phyloP scores from a whole-genome alignment of 2,329 filamentous ascomycete species.

The Xylaria sp. region DNA sequence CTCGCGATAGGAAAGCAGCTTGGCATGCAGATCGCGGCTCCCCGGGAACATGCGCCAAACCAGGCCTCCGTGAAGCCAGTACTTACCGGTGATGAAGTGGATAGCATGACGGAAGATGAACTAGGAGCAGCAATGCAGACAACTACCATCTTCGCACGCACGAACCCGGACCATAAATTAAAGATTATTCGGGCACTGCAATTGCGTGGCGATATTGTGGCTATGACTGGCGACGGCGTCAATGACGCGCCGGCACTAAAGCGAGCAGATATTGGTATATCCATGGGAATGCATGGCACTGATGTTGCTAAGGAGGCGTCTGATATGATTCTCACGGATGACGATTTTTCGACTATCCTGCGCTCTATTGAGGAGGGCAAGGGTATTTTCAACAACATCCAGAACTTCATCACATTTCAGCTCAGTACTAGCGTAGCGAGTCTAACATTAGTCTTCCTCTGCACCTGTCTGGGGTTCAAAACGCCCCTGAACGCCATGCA shows the following conservation, averaged over 20 bases:
- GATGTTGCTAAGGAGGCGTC: constrained; percentile 97
- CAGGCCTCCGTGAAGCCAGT: constrained; percentile 75
- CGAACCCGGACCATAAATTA: constrained; percentile 97
- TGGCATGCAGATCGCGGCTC: constrained; percentile 83
- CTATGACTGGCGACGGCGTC: constrained; percentile 98
- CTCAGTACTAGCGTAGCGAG: constrained; percentile 96
- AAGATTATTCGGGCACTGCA: constrained; percentile 95
- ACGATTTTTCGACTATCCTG: constrained; percentile 91
- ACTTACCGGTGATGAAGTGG: constrained; percentile 90
- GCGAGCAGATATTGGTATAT: constrained; percentile 96
- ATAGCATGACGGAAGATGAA: constrained; percentile 87
- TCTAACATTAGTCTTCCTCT: constrained; percentile 88
- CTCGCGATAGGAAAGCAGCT: constrained; percentile 93
- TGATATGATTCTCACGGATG: constrained; percentile 93
- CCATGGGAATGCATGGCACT: constrained; percentile 94
- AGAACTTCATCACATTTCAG: constrained; percentile 99
- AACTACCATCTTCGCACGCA: constrained; percentile 95
- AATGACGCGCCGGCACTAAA: constrained; percentile 98
- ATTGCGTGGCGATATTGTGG: constrained; percentile 92
- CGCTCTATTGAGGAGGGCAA: constrained; percentile 98
- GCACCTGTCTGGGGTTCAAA: constrained; percentile 91
- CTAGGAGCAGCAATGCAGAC: constrained; percentile 85
- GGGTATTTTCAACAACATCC: constrained; percentile 99
- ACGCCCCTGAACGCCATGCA: constrained; percentile 99
- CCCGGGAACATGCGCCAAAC: constrained; percentile 63